phyloP scores from a whole-genome alignment of 768 basidiomycete genomes.

The Daedalea quercina region DNA sequence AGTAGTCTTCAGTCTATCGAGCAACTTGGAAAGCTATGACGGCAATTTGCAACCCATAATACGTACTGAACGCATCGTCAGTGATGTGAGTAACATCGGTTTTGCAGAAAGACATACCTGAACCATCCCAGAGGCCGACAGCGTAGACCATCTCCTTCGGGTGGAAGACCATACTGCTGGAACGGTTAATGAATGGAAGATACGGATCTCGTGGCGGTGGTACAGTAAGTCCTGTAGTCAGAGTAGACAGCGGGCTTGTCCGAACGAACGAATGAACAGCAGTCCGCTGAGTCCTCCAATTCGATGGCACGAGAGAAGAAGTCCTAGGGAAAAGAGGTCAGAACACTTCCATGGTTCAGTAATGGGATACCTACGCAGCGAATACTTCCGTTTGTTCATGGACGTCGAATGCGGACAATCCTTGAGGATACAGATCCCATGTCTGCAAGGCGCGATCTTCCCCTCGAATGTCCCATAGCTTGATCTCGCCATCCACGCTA shows the following conservation, averaged over 20 bases:
- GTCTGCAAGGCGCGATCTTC: slow-evolving; percentile 49
- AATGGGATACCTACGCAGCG: slow-evolving; percentile 56
- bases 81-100: neutral
- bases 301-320: slow-evolving; percentile 50
- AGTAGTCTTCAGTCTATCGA: neutral
- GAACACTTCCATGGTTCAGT: neutral
- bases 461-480: slow-evolving; percentile 84
- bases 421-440: slow-evolving; percentile 61
- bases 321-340: slow-evolving; percentile 32
- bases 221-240: slow-evolving; percentile 48
- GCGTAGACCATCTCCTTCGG: slow-evolving; percentile 83
- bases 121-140: slow-evolving; percentile 67
- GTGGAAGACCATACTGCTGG: slow-evolving; percentile 70
- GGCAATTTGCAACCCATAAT: slow-evolving; percentile 52
- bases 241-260: slow-evolving; percentile 33
- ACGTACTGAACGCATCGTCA: slow-evolving; percentile 33
- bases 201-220: slow-evolving; percentile 50
- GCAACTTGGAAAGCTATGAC: slow-evolving; percentile 10
- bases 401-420: slow-evolving; percentile 80
- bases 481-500: slow-evolving; percentile 86
- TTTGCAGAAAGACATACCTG: slow-evolving; percentile 20
- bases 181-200: slow-evolving; percentile 54
- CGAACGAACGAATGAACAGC: slow-evolving; percentile 50
- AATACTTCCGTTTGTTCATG: slow-evolving; percentile 81
- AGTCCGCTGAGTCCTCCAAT: slow-evolving; percentile 63